Base-by-base conservation (phyloP, 768 basidiomycete genomes). In the Pholiota molesta region DNA sequence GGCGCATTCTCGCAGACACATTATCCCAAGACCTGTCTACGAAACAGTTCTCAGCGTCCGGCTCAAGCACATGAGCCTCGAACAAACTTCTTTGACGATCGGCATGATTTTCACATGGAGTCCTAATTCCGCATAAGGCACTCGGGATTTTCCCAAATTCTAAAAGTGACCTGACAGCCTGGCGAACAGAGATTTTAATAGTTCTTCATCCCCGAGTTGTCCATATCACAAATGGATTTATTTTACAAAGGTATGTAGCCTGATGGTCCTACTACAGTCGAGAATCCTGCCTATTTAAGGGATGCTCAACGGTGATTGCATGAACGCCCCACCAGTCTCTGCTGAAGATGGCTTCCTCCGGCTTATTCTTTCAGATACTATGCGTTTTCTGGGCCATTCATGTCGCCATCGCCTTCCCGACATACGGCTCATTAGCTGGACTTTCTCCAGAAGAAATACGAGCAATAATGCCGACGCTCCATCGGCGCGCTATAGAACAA, bases 381-480 rank as follows among this genome's bases (percentile, higher is more conserved):
- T 49, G 47, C 23, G 3, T 19, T 14, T 19, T 49, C 7, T 49
- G 13, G 19, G 23, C 23, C 14, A 3, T 49, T 23, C 47, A 49
- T 19, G 23, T 23, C 10, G 11, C 47, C 5, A 11, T 13, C 47
- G 9, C 57, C 11, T 58, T 58, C 19, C 57, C 57, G 21, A 28
- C 57, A 9, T 47, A 58, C 19, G 57, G 31, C 7, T 58, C 57
- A 13, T 21, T 58, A 8, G 57, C 57, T 2, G 57, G 57, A 17
- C 47, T 58, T 49, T 58, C 57, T 39, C 33, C 13, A 14, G 31
- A 28, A 26, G 57, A 58, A 28, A 11, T 58, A 16, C 31, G 37
- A 2, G 29, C 10, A 5, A 58, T 58, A n/a, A 51, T 58, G 47
- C 57, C 57, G 10, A 58, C 57, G 10, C 57, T 58, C 11, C 31